Percentiles rank a stretch among this genome's conserved stretches.
Conservation (phyloP, 148 eudicot species). For the Camellia granthamiana region DNA sequence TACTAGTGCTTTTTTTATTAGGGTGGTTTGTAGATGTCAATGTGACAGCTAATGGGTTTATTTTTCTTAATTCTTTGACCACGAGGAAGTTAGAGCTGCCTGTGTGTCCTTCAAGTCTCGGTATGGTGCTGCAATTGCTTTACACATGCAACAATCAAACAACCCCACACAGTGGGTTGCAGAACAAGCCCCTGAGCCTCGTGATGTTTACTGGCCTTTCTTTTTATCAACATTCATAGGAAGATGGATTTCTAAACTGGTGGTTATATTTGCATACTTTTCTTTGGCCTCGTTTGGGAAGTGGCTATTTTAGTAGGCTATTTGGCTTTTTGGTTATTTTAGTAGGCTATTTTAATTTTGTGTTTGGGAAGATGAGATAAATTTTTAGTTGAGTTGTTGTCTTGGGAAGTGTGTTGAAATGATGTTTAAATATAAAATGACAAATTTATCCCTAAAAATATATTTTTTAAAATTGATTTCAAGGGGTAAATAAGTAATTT, state of each 20-base stretch:
- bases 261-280: conserved; percentile 45
- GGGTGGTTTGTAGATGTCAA: not conserved
- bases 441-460: too few relatives aligned
- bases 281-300: too few relatives aligned
- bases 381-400: too few relatives aligned
- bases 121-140: conserved; percentile 63
- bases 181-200: conserved; percentile 79
- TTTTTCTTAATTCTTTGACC: conserved; percentile 7
- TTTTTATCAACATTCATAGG: conserved; percentile 60
- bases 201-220: conserved; percentile 76
- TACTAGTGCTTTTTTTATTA: not conserved
- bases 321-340: too few relatives aligned
- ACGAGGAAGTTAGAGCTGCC: conserved; percentile 73
- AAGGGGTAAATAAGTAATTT: too few relatives aligned
- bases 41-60: conserved; percentile 19
- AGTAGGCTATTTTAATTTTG: too few relatives aligned
- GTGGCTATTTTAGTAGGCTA: too few relatives aligned
- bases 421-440: too few relatives aligned
- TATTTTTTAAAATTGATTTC: too few relatives aligned
- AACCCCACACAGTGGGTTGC: conserved; percentile 69
- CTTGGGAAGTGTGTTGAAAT: too few relatives aligned
- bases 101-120: conserved; percentile 84
- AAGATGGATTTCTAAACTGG: conserved; percentile 61
- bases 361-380: too few relatives aligned
- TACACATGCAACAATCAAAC: conserved; percentile 54